Evolutionary conservation across 176 grass and related monocot species (phyloP), one percentile per base, ranked within the genome.

Genomic region (Oryza rufipogon): DNA sequence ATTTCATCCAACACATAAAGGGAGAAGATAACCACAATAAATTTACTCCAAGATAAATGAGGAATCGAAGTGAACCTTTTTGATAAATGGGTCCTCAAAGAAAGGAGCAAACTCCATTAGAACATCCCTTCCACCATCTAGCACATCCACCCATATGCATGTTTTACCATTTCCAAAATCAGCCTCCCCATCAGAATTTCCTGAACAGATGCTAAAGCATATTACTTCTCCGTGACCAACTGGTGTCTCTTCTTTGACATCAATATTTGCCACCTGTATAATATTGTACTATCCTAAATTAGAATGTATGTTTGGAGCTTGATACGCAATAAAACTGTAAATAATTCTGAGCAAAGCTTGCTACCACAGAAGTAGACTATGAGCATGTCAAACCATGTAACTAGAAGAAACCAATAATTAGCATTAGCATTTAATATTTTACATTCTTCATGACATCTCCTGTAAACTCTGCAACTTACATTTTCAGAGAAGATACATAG

Each of bases 81-180:
- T 97, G 80, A 97, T 94, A 58, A 82, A 89, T 23, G 90, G 75
- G 23, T 97, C 87, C 68, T 97, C 86, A 79, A 97, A 97, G 74
- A 97, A 97, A 79, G 86, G 81, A 79, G 70, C 81, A 64, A 97
- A 97, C 87, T 92, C 95, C 88, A 87, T 90, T 70, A 94, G 73
- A 81, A 97, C 72, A 92, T 89, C 80, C 52, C 66, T 85, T 64
- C 84, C 92, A 75, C 95, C 90, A 89, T 92, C 95, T 51, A 97
- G 86, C n/a, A 94, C 90, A 84, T 97, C 92, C 44, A 97, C 92
- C 95, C 95, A 94, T 77, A 97, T 86, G 80, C 95, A 97, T 86
- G 88, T 92, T 89, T 92, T 97, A 45, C 84, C 92, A 68, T 94
- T 87, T 81, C 95, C 95, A 86, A 97, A 97, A 89, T 94, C 84